phyloP scores from a whole-genome alignment of 768 basidiomycete species.

The Lactifluus subvellereus region DNA sequence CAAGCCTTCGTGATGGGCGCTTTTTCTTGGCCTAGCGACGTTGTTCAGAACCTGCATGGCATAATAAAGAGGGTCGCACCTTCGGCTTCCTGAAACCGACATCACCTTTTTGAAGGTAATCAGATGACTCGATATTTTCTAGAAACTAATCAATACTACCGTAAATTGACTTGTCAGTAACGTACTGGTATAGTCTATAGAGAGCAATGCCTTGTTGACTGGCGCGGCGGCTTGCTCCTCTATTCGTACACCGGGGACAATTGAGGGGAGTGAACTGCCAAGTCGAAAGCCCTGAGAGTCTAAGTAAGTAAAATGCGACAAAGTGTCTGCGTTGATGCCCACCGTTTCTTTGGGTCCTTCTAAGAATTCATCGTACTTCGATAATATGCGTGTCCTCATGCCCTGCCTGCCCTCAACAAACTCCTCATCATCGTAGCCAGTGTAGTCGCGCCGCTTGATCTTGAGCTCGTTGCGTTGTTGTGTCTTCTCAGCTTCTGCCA shows the following conservation, averaged over 20 bases:
- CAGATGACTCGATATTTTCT: conserved; percentile 84
- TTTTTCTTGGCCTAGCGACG: conserved; percentile 83
- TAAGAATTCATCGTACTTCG: conserved; percentile 92
- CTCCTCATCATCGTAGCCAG: conserved; percentile 95
- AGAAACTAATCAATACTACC: conserved; percentile 19
- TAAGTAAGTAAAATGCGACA: neutral
- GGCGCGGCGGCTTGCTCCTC: conserved; percentile 48
- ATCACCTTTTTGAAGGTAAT: conserved; percentile 89
- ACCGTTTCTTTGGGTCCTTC: conserved; percentile 70
- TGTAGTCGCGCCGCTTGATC: conserved; percentile 85
- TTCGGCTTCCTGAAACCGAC: conserved; percentile 94
- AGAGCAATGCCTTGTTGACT: conserved; percentile 75
- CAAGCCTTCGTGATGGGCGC: conserved; percentile 61
- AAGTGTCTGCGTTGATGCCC: conserved; percentile 24
- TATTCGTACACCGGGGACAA: conserved; percentile 35
- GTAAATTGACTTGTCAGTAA: conserved; percentile 19
- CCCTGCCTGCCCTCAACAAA: conserved; percentile 70
- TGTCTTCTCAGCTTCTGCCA: conserved; percentile 81
- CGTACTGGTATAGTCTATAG: conserved; percentile 88
- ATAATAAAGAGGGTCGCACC: conserved; percentile 35
- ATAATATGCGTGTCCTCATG: conserved; percentile 75
- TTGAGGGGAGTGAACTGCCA: conserved; percentile 51
- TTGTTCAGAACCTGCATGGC: neutral
- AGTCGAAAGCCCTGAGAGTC: conserved; percentile 76
- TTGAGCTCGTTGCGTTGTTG: conserved; percentile 80